A percentile compares a stretch with the other conserved stretches of the same genome.
Conservation (phyloP, 306 rosid genomes). For the Cicer cuneatum region DNA sequence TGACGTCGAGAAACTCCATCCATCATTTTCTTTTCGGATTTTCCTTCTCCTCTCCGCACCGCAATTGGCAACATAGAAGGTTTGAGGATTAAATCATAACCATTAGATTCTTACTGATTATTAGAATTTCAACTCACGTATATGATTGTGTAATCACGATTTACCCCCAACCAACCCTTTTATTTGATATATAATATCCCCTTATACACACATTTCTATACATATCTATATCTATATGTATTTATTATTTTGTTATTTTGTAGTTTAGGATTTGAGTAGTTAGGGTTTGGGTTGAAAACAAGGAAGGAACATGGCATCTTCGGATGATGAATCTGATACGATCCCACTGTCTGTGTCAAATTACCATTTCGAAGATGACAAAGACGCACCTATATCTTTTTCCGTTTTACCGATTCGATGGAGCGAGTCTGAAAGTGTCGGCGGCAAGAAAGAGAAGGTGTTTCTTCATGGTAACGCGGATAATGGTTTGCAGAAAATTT, state of each 20-base stretch:
- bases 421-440: slow-evolving; percentile 55
- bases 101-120: too few relatives aligned
- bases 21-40: too few relatives aligned
- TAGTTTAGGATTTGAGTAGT: slow-evolving; percentile 39
- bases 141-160: too few relatives aligned
- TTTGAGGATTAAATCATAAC: too few relatives aligned
- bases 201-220: too few relatives aligned
- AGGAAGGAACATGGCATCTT: slow-evolving; percentile 61
- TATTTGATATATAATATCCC: too few relatives aligned
- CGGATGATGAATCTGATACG: slow-evolving; percentile 78
- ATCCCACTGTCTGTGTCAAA: slow-evolving; percentile 56
- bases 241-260: not conserved
- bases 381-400: slow-evolving; percentile 62
- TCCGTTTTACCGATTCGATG: slow-evolving; percentile 74
- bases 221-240: not conserved
- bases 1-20: too few relatives aligned
- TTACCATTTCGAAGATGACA: slow-evolving; percentile 69
- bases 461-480: slow-evolving; percentile 68
- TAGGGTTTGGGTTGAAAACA: slow-evolving; percentile 37
- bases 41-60: too few relatives aligned
- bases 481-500: slow-evolving; percentile 69
- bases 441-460: slow-evolving; percentile 45
- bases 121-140: too few relatives aligned
- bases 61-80: too few relatives aligned
- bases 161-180: too few relatives aligned